Percentiles rank a stretch among this genome's conserved stretches.
phyloP scores from a whole-genome alignment of 345 rosid genomes.

The Moringa oleifera region DNA sequence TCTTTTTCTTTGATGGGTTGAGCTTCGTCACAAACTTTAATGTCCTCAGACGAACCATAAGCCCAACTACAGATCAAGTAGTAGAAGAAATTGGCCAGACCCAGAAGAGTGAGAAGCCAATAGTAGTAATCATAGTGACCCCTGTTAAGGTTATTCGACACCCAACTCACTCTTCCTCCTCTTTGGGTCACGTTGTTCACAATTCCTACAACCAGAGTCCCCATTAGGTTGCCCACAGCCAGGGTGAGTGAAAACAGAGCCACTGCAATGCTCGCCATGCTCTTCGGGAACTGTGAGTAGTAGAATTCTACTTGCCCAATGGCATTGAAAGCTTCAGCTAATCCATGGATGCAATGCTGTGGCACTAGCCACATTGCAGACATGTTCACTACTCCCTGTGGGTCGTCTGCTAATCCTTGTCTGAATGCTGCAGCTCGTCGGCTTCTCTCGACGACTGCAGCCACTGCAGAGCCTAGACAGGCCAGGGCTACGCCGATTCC shows the following conservation, averaged over 20 bases:
- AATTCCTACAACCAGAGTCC: conserved; percentile 28
- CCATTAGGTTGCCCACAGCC: conserved; percentile 34
- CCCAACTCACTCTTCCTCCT: conserved; percentile 40
- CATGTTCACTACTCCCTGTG: conserved; percentile 11
- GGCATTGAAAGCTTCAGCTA: conserved; percentile 39
- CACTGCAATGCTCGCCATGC: conserved; percentile 45
- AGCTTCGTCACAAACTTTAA: background rate
- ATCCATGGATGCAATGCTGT: conserved; percentile 27
- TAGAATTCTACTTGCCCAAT: conserved; percentile 46
- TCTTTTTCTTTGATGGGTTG: background rate
- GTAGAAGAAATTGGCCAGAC: conserved; percentile 31
- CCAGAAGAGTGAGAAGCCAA: conserved; percentile 36
- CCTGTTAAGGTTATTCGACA: conserved; percentile 35
- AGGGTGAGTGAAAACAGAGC: conserved; percentile 22
- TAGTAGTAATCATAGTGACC: conserved; percentile 56
- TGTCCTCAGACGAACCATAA: conserved; percentile 35
- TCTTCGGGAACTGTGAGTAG: conserved; percentile 47
- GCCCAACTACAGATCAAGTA: conserved; percentile 33
- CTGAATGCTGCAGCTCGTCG: conserved; percentile 21
- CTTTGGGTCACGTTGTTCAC: conserved; percentile 25
- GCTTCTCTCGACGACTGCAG: conserved; percentile 30
- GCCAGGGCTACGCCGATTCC: conserved; percentile 36
- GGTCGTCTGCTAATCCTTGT: conserved; percentile 14
- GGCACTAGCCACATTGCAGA: conserved; percentile 51
- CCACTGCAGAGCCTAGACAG: conserved; percentile 21